These are phyloP conservation scores for Tolypocladium tropicale DNA, from an alignment of 2,329 filamentous ascomycete genomes.

Conservation along the genomic window DNA sequence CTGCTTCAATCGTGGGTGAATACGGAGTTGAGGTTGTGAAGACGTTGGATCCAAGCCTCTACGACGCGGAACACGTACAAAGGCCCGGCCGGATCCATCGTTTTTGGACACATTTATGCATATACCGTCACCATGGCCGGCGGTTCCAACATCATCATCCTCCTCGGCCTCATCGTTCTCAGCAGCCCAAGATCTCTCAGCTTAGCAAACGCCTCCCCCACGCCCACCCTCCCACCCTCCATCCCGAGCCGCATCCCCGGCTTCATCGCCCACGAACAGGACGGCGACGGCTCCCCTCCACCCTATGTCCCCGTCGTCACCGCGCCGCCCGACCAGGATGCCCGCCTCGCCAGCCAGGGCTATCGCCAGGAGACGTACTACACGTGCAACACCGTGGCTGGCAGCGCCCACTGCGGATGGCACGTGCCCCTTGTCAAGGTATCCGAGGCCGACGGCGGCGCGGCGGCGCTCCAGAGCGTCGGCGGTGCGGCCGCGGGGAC, in stretches of 20 bases:
- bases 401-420: slow-evolving; percentile 24
- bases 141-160: not conserved
- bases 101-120: not conserved
- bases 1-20: too few relatives aligned
- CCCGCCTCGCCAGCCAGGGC: slow-evolving; percentile 17
- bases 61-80: not conserved
- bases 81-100: too few relatives aligned
- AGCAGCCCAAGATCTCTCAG: not conserved
- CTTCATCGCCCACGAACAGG: not conserved
- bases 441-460: slow-evolving; percentile 12
- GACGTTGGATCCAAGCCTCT: too few relatives aligned
- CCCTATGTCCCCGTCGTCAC: slow-evolving; percentile 20
- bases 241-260: not conserved
- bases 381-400: slow-evolving; percentile 19
- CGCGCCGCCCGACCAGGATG: slow-evolving; percentile 19
- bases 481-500: slow-evolving; percentile 11
- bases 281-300: slow-evolving; percentile 6
- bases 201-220: not conserved
- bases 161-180: not conserved
- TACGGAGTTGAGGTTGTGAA: not conserved
- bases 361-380: slow-evolving; percentile 23
- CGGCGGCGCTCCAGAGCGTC: slow-evolving; percentile 7
- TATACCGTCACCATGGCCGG: not conserved
- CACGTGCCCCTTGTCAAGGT: slow-evolving; percentile 18
- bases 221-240: not conserved